phyloP scores from a whole-genome alignment of 352 stramenopile species.

The Phytophthora citrophthora region DNA sequence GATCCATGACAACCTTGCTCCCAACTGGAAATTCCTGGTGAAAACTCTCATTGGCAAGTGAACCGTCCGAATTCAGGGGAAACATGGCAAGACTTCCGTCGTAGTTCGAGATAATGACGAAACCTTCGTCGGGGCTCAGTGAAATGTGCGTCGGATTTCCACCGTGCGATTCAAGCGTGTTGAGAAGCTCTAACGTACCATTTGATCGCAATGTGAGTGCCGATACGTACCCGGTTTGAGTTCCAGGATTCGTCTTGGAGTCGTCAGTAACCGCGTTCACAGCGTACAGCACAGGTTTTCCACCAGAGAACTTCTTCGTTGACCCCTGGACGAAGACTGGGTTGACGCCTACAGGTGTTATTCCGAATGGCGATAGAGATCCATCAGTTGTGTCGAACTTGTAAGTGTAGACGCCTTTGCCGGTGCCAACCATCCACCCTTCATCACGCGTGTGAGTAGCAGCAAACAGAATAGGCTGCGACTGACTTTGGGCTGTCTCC shows the following conservation, averaged over 20 bases:
- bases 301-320: slow-evolving; percentile 13
- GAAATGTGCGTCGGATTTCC: slow-evolving; percentile 45
- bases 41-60: slow-evolving; percentile 34
- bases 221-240: slow-evolving; percentile 49
- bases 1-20: slow-evolving; percentile 38
- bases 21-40: slow-evolving; percentile 42
- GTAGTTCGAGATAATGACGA: slow-evolving; percentile 61
- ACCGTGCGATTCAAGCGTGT: slow-evolving; percentile 47
- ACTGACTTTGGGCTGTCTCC: not conserved
- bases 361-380: slow-evolving; percentile 31
- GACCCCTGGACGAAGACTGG: slow-evolving; percentile 54
- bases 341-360: slow-evolving; percentile 48
- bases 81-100: slow-evolving; percentile 58
- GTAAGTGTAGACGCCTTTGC: slow-evolving; percentile 59
- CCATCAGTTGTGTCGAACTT: slow-evolving; percentile 48
- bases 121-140: slow-evolving; percentile 51
- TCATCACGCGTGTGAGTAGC: slow-evolving; percentile 64
- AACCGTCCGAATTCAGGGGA: slow-evolving; percentile 43
- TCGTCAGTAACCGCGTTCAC: slow-evolving; percentile 48
- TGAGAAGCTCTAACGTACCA: slow-evolving; percentile 42
- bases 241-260: slow-evolving; percentile 22
- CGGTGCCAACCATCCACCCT: slow-evolving; percentile 56
- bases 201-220: slow-evolving; percentile 33
- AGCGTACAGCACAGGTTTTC: slow-evolving; percentile 42
- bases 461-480: slow-evolving; percentile 47